phyloP scores from a whole-genome alignment of 768 basidiomycete genomes.

The Mycena maculata region DNA sequence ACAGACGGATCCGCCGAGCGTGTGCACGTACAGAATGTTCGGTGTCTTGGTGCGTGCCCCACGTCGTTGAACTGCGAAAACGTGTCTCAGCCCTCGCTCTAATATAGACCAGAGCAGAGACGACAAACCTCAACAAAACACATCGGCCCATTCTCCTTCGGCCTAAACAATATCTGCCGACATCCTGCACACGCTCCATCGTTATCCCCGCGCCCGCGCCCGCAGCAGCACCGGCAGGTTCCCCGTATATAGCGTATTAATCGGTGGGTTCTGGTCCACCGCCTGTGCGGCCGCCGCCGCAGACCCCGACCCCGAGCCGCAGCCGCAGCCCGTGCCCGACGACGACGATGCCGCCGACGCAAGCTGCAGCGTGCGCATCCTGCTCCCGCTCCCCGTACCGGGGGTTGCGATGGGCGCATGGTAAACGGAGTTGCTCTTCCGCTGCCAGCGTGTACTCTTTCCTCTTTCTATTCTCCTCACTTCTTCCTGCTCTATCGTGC shows the following conservation, averaged over 20 bases:
- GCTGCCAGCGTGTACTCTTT: too few species aligned
- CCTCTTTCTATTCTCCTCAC: too few species aligned
- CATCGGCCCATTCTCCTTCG: constrained; percentile 98
- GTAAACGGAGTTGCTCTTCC: too few species aligned
- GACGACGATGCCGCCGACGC: constrained; percentile 77
- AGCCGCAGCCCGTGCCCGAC: constrained; percentile 67
- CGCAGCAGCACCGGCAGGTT: constrained; percentile 86
- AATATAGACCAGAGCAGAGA: constrained; percentile 54
- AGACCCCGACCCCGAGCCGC: constrained; percentile 44
- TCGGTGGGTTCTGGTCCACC: constrained; percentile 96
- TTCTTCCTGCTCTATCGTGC: too few species aligned
- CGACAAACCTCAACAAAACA: constrained; percentile 96
- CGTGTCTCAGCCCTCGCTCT: constrained; percentile 50
- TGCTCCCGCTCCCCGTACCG: constrained; percentile 45
- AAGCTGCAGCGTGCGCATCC: constrained; percentile 76
- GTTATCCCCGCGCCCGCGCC: constrained; percentile 61
- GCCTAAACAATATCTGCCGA: constrained; percentile 92
- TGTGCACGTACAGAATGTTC: constrained; percentile 90
- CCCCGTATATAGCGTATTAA: constrained; percentile 98
- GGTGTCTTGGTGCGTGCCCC: constrained; percentile 84
- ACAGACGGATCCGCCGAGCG: constrained; percentile 93
- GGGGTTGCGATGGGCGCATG: too few species aligned
- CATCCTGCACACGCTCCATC: constrained; percentile 84
- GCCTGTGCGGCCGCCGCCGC: too few species aligned
- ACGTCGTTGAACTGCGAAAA: constrained; percentile 89